Conservation (phyloP, 345 rosid genomes). For the Reutealis trisperma region DNA sequence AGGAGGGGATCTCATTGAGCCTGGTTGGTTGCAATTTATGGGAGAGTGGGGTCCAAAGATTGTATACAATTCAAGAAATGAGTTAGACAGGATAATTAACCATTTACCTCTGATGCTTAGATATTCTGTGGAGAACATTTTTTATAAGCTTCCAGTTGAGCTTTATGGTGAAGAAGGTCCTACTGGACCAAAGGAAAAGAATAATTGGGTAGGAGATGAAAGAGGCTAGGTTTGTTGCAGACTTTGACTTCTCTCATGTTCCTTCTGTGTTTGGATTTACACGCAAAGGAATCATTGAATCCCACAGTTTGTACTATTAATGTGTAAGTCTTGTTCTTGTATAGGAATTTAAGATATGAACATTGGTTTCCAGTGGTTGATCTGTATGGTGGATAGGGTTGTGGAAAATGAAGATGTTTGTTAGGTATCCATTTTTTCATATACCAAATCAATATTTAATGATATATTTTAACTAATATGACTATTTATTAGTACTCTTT, state of each 20-base stretch:
- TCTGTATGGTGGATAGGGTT: neutral
- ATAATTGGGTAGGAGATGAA: conserved; percentile 86
- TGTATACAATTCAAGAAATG: conserved; percentile 57
- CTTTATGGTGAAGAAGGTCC: conserved; percentile 83
- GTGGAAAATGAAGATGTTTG: neutral
- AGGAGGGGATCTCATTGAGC: conserved; percentile 50
- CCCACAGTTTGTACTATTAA: neutral
- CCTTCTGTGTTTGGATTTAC: neutral
- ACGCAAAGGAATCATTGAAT: neutral
- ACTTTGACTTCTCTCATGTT: neutral
- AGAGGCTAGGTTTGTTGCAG: conserved; percentile 47
- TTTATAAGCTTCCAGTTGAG: conserved; percentile 58
- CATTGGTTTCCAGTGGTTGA: neutral
- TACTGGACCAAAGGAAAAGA: conserved; percentile 94
- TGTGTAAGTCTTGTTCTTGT: neutral
- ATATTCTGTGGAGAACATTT: conserved; percentile 32
- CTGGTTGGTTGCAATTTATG: conserved; percentile 81
- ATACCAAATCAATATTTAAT: too few species aligned
- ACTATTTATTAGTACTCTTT: too few species aligned
- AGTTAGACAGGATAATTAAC: conserved; percentile 51
- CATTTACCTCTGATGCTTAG: conserved; percentile 48
- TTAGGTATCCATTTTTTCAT: too few species aligned
- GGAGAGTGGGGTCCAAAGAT: conserved; percentile 82
- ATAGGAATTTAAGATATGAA: neutral
- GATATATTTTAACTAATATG: too few species aligned